phyloP scores from a whole-genome alignment of 73 alveolate genomes.

The Breviolum minutum region DNA sequence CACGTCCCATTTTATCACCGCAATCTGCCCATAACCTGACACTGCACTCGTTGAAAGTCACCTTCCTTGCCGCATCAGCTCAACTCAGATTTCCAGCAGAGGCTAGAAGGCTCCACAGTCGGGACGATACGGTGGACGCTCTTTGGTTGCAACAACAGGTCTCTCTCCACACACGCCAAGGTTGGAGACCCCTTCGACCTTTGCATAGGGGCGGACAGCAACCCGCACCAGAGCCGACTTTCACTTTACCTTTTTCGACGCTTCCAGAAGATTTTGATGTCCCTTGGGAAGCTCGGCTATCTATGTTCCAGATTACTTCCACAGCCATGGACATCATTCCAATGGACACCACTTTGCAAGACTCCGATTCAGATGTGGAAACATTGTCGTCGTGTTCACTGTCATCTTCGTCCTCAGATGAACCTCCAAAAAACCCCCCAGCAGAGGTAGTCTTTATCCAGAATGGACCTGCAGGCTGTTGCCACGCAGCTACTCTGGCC shows the following conservation, averaged over 20 bases:
- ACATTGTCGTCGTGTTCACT: no score
- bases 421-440: no score
- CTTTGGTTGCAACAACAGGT: background rate
- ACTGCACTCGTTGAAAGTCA: background rate
- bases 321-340: no score
- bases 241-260: background rate
- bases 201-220: background rate
- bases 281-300: background rate
- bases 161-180: background rate
- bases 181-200: background rate
- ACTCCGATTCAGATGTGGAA: no score
- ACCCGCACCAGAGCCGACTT: background rate
- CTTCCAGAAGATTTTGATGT: background rate
- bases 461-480: no score
- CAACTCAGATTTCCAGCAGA: background rate
- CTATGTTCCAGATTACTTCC: background rate
- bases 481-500: no score
- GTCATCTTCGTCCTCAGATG: no score
- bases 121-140: background rate
- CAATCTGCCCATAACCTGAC: background rate
- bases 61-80: background rate
- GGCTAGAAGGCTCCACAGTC: background rate
- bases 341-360: no score
- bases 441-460: no score
- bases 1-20: background rate